A percentile compares a stretch with the other conserved stretches of the same genome.
Evolutionary conservation across 768 basidiomycete genomes (phyloP).

Genomic region (Russula emetica): DNA sequence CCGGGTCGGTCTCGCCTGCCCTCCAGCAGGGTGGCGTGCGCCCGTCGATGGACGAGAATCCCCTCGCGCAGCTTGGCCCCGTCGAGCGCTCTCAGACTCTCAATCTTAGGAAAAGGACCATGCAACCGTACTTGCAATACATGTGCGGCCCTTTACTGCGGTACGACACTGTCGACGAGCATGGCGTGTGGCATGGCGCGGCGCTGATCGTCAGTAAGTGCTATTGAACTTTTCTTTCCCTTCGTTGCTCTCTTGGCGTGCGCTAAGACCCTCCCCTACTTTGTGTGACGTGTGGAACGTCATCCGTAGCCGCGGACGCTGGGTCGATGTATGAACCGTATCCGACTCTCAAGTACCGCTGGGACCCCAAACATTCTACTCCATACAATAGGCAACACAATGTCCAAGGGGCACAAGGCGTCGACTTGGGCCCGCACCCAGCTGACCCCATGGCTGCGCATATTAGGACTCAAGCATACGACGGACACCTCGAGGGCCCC

Average conservation of each 20-base stretch:
- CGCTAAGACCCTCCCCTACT: background rate
- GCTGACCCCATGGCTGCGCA: conserved; percentile 61
- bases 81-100: conserved; percentile 54
- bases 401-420: conserved; percentile 36
- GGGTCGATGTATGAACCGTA: conserved; percentile 75
- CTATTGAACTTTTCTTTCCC: background rate
- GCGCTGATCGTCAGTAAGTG: conserved; percentile 83
- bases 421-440: conserved; percentile 67
- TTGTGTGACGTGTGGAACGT: background rate
- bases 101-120: conserved; percentile 53
- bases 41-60: conserved; percentile 30
- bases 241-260: background rate
- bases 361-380: conserved; percentile 55
- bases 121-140: conserved; percentile 81
- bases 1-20: background rate
- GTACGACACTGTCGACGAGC: conserved; percentile 81
- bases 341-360: conserved; percentile 64
- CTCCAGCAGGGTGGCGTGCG: background rate
- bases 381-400: conserved; percentile 10
- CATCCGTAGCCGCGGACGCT: conserved; percentile 59
- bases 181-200: conserved; percentile 84
- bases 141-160: conserved; percentile 90
- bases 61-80: conserved; percentile 51
- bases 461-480: conserved; percentile 19
- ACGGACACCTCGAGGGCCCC: conserved; percentile 17